A percentile compares a stretch with the other conserved stretches of the same genome.
Conservation (phyloP, 208 protist species). For the Leishmania turanica region DNA sequence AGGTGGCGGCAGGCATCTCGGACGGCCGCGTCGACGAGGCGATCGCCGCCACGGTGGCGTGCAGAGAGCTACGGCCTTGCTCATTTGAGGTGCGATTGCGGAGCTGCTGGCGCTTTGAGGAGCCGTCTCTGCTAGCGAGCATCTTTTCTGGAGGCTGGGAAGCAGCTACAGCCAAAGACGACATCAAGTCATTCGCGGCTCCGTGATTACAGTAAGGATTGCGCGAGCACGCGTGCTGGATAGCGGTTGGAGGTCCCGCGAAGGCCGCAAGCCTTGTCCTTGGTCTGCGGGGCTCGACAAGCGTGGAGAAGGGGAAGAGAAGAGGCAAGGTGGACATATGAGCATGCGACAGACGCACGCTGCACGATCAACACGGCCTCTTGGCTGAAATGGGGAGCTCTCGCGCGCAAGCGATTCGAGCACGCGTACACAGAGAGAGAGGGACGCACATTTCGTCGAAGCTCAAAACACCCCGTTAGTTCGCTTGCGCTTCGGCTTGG, state of each 20-base stretch:
- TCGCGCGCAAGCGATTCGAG: neutral
- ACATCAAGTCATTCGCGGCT: slow-evolving; percentile 3
- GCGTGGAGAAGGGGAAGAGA: neutral
- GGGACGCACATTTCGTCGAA: neutral
- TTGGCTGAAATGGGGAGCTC: neutral
- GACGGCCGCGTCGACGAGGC: neutral
- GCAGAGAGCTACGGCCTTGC: neutral
- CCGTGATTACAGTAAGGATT: neutral
- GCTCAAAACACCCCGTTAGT: neutral
- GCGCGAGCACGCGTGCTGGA: neutral
- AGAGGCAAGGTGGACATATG: neutral
- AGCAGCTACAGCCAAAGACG: neutral
- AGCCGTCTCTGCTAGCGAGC: neutral
- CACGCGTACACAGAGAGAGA: neutral
- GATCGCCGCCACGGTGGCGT: neutral
- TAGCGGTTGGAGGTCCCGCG: neutral
- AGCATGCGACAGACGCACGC: neutral
- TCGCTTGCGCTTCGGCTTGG: neutral
- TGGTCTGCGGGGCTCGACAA: neutral
- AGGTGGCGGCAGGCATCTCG: neutral
- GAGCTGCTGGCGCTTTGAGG: neutral
- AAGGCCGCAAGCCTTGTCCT: neutral
- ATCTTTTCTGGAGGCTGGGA: neutral
- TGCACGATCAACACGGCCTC: neutral
- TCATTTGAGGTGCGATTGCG: neutral